Conservation (phyloP, 352 stramenopile genomes). For the Phytophthora pisi region DNA sequence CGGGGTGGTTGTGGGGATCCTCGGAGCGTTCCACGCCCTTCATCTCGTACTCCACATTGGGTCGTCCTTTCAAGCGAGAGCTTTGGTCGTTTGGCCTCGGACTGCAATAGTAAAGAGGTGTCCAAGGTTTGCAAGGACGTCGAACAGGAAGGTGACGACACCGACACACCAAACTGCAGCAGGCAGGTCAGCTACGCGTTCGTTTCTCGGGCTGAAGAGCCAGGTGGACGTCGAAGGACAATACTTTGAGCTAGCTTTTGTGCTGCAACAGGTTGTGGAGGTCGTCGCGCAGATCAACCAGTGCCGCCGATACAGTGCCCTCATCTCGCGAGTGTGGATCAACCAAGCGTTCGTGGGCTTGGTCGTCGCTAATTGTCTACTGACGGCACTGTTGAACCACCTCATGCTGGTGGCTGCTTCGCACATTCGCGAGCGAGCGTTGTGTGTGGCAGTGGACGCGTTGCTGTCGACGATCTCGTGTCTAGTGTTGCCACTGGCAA, state of each 20-base stretch:
- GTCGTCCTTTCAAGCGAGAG: neutral
- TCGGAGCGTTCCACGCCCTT: neutral
- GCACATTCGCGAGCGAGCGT: constrained; percentile 11
- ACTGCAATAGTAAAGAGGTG: too few species aligned
- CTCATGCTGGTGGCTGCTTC: neutral
- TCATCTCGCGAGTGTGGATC: neutral
- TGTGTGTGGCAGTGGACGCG: constrained; percentile 18
- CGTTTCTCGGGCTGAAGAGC: too few species aligned
- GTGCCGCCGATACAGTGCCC: neutral
- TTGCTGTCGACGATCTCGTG: neutral
- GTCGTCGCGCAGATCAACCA: neutral
- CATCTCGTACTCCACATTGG: neutral
- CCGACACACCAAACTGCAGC: neutral
- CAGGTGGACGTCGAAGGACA: neutral
- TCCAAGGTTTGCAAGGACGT: too few species aligned
- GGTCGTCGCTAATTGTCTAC: neutral
- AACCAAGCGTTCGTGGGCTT: neutral
- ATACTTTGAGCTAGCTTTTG: neutral
- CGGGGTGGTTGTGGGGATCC: neutral
- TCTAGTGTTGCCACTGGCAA: constrained; percentile 7
- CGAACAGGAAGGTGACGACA: neutral
- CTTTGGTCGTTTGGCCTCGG: neutral
- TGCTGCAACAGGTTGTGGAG: neutral
- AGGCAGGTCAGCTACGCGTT: too few species aligned
- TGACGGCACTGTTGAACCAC: neutral